phyloP scores from a whole-genome alignment of 2,329 filamentous ascomycete genomes.

The Diaporthe humulicola region DNA sequence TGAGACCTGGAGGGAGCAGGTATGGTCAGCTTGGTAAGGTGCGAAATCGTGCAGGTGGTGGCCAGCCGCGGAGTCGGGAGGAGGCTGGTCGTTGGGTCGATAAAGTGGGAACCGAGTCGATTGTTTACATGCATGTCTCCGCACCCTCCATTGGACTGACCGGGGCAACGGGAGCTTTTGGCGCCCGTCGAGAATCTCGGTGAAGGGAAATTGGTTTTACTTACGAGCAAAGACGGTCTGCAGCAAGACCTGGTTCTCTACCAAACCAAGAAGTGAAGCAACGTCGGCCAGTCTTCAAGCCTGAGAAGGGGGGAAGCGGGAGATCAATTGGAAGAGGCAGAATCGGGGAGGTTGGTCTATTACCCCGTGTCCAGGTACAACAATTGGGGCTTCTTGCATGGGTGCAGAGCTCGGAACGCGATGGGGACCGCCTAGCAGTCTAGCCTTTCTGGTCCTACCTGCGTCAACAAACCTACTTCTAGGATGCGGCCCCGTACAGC shows the following conservation, averaged over 20 bases:
- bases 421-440: constrained; percentile 5
- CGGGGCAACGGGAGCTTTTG: constrained; percentile 2
- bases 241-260: constrained; percentile 4
- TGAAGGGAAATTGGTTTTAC: neutral
- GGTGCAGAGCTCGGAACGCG: constrained; percentile 26
- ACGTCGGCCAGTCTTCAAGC: constrained; percentile 1
- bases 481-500: neutral
- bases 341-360: constrained; percentile 40
- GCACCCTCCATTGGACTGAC: constrained; percentile 23
- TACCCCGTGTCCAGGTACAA: constrained; percentile 24
- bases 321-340: constrained; percentile 28
- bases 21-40: constrained; percentile 42
- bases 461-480: constrained; percentile 10
- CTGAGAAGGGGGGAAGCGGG: constrained; percentile 27
- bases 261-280: constrained; percentile 1
- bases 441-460: constrained; percentile 29
- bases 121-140: constrained; percentile 39
- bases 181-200: neutral
- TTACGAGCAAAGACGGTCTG: constrained; percentile 29
- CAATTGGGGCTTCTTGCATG: constrained; percentile 35
- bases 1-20: constrained; percentile 49
- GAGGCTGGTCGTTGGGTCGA: constrained; percentile 39
- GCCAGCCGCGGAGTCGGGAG: constrained; percentile 28
- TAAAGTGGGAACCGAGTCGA: constrained; percentile 37
- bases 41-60: constrained; percentile 25